A percentile compares a stretch with the other conserved stretches of the same genome.
Conservation (phyloP, 1,139 yeast genomes). For the Suhomyces bolitotheri region DNA sequence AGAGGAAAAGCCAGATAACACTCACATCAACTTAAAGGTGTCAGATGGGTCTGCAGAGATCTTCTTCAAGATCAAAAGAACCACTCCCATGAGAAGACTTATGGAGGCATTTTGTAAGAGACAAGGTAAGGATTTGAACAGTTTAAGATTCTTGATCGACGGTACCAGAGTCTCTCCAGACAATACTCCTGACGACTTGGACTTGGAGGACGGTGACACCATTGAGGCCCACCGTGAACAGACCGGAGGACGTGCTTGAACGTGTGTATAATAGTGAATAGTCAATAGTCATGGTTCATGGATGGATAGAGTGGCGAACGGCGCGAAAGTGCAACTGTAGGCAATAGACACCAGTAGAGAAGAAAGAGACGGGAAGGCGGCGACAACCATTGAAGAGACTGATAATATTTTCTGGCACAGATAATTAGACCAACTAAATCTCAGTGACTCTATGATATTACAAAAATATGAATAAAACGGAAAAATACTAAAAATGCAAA, state of each 20-base stretch:
- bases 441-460: too few species aligned
- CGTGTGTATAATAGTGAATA: conserved; percentile 3
- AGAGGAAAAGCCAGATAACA: conserved; percentile 62
- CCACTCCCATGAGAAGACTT: conserved; percentile 89
- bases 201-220: conserved; percentile 91
- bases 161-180: conserved; percentile 88
- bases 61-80: conserved; percentile 90
- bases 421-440: too few species aligned
- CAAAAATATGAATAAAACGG: too few species aligned
- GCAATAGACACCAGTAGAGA: too few species aligned
- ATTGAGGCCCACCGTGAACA: conserved; percentile 99
- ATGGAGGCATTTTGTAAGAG: conserved; percentile 99
- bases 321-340: conserved; percentile 1
- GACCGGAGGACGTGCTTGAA: conserved; percentile 52
- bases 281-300: conserved; percentile 1
- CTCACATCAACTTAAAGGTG: conserved; percentile 89
- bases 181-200: conserved; percentile 89
- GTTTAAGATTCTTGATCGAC: conserved; percentile 86
- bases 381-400: too few species aligned
- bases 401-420: too few species aligned
- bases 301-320: conserved; percentile 2
- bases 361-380: too few species aligned
- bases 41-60: conserved; percentile 93
- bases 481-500: too few species aligned
- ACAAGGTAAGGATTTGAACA: conserved; percentile 84